These are phyloP conservation scores for Ophiognomonia clavigignenti-juglandacearum DNA, from an alignment of 2,329 filamentous ascomycete genomes.

Conservation along the genomic window DNA sequence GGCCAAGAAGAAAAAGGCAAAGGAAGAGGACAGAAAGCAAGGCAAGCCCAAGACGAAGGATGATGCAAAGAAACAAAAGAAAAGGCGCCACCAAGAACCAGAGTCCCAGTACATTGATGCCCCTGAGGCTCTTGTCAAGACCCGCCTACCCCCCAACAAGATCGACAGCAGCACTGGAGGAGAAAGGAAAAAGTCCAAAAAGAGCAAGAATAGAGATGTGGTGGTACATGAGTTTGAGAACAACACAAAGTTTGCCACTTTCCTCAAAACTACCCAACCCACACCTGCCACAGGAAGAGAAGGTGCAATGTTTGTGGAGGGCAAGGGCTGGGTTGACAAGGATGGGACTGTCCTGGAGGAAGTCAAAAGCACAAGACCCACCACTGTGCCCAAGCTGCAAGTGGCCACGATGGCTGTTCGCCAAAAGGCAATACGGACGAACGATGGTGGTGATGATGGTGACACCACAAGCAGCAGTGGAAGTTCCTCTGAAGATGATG, in stretches of 20 bases:
- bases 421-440: conserved; percentile 13
- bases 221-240: conserved; percentile 88
- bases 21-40: conserved; percentile 37
- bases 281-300: conserved; percentile 43
- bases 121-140: conserved; percentile 83
- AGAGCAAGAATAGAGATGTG: conserved; percentile 55
- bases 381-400: conserved; percentile 21
- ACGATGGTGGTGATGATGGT: conserved; percentile 20
- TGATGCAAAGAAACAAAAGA: conserved; percentile 44
- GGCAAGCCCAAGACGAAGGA: conserved; percentile 31
- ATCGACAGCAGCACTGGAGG: conserved; percentile 33
- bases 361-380: conserved; percentile 34
- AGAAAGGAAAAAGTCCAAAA: conserved; percentile 54
- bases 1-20: conserved; percentile 42
- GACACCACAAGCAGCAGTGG: conserved; percentile 21
- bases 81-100: conserved; percentile 51
- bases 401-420: conserved; percentile 10
- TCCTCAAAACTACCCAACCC: conserved; percentile 56
- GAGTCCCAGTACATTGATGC: conserved; percentile 78
- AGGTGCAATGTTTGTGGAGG: conserved; percentile 59
- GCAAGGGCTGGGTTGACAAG: conserved; percentile 82
- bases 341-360: conserved; percentile 70
- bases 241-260: conserved; percentile 75
- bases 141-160: conserved; percentile 54
- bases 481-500: conserved; percentile 18